Conservation (phyloP, 2,329 filamentous ascomycete genomes). For the Neonectria hederae region DNA sequence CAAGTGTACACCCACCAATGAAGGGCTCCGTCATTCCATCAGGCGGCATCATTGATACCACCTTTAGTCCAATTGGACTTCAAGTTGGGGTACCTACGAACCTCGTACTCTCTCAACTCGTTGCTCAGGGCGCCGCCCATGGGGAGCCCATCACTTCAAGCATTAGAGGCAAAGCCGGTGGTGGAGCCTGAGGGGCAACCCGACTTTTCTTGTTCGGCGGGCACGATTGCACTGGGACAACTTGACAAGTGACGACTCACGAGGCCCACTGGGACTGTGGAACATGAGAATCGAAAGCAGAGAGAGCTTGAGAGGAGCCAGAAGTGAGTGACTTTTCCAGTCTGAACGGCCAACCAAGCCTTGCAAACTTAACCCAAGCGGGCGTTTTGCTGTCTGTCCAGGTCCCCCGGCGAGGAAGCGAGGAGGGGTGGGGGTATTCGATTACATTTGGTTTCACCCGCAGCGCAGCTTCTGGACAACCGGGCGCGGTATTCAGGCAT, state of each 20-base stretch:
- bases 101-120: constrained; percentile 16
- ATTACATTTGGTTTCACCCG: constrained; percentile 31
- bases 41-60: constrained; percentile 15
- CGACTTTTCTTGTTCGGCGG: constrained; percentile 10
- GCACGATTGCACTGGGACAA: constrained; percentile 21
- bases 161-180: constrained; percentile 13
- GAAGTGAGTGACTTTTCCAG: background rate
- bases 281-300: background rate
- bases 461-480: constrained; percentile 23
- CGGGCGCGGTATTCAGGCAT: constrained; percentile 13
- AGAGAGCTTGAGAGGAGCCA: background rate
- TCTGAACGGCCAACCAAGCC: constrained; percentile 10
- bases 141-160: constrained; percentile 16
- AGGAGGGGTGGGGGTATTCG: constrained; percentile 9
- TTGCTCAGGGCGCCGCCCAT: constrained; percentile 41
- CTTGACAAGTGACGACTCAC: constrained; percentile 5
- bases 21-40: constrained; percentile 16
- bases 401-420: background rate
- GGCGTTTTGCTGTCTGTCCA: background rate
- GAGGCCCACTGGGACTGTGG: background rate
- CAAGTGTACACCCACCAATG: background rate
- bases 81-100: constrained; percentile 19
- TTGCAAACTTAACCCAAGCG: constrained; percentile 14
- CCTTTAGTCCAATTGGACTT: background rate
- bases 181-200: constrained; percentile 25